phyloP scores from a whole-genome alignment of 2,329 filamentous ascomycete genomes.

The Nakataea oryzae region DNA sequence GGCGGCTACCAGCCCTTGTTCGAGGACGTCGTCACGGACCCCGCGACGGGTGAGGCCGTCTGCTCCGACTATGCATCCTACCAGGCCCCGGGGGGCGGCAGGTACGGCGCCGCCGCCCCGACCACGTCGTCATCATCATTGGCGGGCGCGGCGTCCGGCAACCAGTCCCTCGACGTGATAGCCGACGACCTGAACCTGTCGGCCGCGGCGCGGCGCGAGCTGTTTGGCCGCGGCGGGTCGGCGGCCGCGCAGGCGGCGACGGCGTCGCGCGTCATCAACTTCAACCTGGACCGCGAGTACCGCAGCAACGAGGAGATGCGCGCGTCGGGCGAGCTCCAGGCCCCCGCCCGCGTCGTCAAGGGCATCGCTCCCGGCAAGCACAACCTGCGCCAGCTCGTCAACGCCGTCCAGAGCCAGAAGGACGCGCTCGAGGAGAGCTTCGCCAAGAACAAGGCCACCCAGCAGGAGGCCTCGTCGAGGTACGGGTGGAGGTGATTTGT shows the following conservation, averaged over 20 bases:
- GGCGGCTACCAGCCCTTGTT: conserved; percentile 43
- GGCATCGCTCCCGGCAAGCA: conserved; percentile 81
- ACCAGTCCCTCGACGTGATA: conserved; percentile 56
- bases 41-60: background rate
- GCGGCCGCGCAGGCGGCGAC: conserved; percentile 22
- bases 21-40: conserved; percentile 13
- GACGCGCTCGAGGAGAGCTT: conserved; percentile 87
- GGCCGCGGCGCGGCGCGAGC: conserved; percentile 63
- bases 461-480: conserved; percentile 67
- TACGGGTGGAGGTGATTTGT: conserved; percentile 62
- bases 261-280: conserved; percentile 55
- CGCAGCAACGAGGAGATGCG: conserved; percentile 70
- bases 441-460: conserved; percentile 67
- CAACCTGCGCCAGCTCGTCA: conserved; percentile 78
- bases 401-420: conserved; percentile 68
- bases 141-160: conserved; percentile 7
- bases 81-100: conserved; percentile 13
- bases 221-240: conserved; percentile 62
- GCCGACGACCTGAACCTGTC: conserved; percentile 73
- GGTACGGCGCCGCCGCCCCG: conserved; percentile 12
- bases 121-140: background rate
- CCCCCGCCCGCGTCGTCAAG: conserved; percentile 68
- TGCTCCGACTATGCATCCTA: conserved; percentile 3
- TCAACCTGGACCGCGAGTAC: conserved; percentile 86
- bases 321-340: conserved; percentile 57